phyloP scores from a whole-genome alignment of 495 filamentous ascomycete genomes.

The Cenococcum geophilum region DNA sequence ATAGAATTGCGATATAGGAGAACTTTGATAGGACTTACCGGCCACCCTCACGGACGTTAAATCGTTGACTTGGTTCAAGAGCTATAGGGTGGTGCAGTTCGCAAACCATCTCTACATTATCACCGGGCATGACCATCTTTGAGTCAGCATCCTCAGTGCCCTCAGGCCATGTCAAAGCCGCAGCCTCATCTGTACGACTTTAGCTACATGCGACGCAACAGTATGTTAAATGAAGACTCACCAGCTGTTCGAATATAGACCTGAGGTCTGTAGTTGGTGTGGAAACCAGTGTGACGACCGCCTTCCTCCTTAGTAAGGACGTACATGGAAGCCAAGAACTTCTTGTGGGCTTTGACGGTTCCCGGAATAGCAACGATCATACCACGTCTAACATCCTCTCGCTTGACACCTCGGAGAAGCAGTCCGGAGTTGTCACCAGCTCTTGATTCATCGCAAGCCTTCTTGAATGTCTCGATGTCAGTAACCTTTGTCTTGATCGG shows the following conservation, averaged over 20 bases:
- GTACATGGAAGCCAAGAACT: constrained; percentile 94
- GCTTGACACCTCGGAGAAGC: constrained; percentile 85
- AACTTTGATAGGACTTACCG: constrained; percentile 35
- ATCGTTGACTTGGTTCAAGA: constrained; percentile 79
- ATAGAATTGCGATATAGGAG: neutral
- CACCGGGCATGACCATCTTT: constrained; percentile 90
- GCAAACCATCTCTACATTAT: constrained; percentile 96
- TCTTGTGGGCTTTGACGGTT: constrained; percentile 68
- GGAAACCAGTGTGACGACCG: constrained; percentile 90
- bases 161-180: constrained; percentile 73
- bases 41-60: constrained; percentile 95
- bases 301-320: constrained; percentile 96
- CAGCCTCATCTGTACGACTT: constrained; percentile 60
- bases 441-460: constrained; percentile 86
- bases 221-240: constrained; percentile 36
- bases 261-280: constrained; percentile 90
- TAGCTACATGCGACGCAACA: neutral
- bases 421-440: constrained; percentile 99
- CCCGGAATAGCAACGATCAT: constrained; percentile 86
- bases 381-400: constrained; percentile 87
- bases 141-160: constrained; percentile 56
- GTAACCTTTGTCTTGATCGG: constrained; percentile 97
- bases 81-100: constrained; percentile 74
- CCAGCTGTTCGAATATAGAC: constrained; percentile 89
- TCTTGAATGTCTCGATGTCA: constrained; percentile 99